Base-by-base conservation (phyloP, 441 rosid genomes). In the Manihot esculenta region DNA sequence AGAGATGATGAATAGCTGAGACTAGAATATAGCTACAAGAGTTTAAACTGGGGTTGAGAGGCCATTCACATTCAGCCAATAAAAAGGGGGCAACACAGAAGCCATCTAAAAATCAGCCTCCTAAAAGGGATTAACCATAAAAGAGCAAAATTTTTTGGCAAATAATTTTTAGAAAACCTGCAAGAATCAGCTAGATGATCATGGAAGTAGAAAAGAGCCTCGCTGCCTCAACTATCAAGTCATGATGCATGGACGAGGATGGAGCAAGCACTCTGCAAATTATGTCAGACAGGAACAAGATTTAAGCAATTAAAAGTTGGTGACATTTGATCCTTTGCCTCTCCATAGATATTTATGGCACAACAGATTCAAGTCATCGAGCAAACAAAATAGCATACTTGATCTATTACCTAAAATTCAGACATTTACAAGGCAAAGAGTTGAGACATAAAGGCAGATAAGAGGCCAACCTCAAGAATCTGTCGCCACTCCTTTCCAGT, bases 401-500 rank as follows among this genome's bases (percentile, higher is more conserved):
- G 20, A 74, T 20, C 63, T 61, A 45, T 27, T 72, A n/a, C 60
- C 62, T 17, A 45, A 51, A 50, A 48, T 74, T 62, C n/a, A 41
- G 23, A 54, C 71, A 14, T 30, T 17, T 5, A 18, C 24, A 38
- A 26, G 38, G 53, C 26, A n/a, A n/a, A n/a, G n/a, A n/a, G n/a
- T n/a, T n/a, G n/a, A n/a, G n/a, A n/a, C n/a, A 66, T 44, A 13
- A 71, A 58, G 30, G 45, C 9, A 47, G 45, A 47, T 55, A 56
- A 60, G 20, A 57, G 55, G 82, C 83, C 66, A 72, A 90, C 96
- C 96, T 90, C 96, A 18, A 90, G 93, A 84, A 90, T 85, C 78
- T 82, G 93, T 54, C 84, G 80, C 96, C 96, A 90, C 51, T 87
- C 90, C 76, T 82, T 90, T 70, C 96, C 96, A 0, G 84, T 80